Evolutionary conservation across 2,329 filamentous ascomycete genomes (phyloP).

Genomic region (Knufia fluminis): DNA sequence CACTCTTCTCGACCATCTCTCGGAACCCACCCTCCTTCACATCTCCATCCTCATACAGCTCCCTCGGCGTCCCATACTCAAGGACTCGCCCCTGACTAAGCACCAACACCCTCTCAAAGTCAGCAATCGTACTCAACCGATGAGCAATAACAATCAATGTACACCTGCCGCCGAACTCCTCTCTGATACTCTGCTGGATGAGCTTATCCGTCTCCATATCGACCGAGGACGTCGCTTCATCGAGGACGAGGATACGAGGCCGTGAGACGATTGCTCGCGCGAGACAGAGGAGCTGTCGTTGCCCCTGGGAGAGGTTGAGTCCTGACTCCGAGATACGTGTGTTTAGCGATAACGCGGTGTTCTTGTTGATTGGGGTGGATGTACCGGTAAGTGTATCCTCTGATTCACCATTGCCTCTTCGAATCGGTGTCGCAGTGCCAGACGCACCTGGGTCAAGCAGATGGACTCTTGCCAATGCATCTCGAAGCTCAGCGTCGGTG

Average conservation of each 20-base stretch:
- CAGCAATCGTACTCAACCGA: conserved; percentile 64
- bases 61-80: conserved; percentile 57
- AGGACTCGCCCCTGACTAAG: conserved; percentile 57
- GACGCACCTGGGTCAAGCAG: conserved; percentile 39
- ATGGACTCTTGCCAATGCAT: conserved; percentile 62
- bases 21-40: conserved; percentile 42
- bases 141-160: conserved; percentile 69
- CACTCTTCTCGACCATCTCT: conserved; percentile 42
- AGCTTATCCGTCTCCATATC: conserved; percentile 67
- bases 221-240: conserved; percentile 70
- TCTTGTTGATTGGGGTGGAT: conserved; percentile 43
- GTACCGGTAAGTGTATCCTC: conserved; percentile 15
- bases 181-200: conserved; percentile 63
- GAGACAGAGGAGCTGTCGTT: conserved; percentile 66
- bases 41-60: conserved; percentile 46
- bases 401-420: conserved; percentile 17
- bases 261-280: conserved; percentile 62
- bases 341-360: conserved; percentile 55
- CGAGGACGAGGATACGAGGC: conserved; percentile 69
- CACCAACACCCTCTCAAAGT: conserved; percentile 66
- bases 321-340: conserved; percentile 62
- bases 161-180: conserved; percentile 55
- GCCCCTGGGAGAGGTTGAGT: conserved; percentile 65
- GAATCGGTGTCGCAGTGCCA: conserved; percentile 17
- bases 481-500: conserved; percentile 57